Conservation (phyloP, 768 basidiomycete species). For the Amanita polypyramis region DNA sequence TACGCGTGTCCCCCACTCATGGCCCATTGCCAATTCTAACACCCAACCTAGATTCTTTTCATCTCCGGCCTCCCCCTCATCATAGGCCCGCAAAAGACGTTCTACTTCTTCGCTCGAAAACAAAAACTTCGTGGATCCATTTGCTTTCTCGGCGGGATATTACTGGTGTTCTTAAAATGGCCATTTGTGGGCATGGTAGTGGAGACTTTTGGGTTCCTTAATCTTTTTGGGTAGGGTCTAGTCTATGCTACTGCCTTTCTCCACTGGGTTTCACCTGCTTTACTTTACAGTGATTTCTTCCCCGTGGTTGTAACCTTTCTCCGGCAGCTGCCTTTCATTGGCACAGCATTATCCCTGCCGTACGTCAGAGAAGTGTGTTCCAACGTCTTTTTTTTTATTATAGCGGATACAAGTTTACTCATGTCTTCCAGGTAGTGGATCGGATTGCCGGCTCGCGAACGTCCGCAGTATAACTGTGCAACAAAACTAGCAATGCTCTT, state of each 20-base stretch:
- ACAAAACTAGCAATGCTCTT: neutral
- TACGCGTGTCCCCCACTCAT: neutral
- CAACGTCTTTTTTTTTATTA: neutral
- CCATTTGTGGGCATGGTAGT: slow-evolving; percentile 89
- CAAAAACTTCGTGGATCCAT: slow-evolving; percentile 88
- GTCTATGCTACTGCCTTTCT: neutral
- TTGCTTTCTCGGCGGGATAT: slow-evolving; percentile 83
- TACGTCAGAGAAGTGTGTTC: slow-evolving; percentile 74
- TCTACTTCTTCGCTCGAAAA: slow-evolving; percentile 94
- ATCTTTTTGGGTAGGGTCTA: slow-evolving; percentile 78
- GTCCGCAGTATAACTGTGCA: slow-evolving; percentile 48
- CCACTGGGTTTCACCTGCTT: neutral
- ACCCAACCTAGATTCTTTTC: slow-evolving; percentile 68
- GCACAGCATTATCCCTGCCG: slow-evolving; percentile 76
- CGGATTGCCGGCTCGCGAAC: slow-evolving; percentile 72
- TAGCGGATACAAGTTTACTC: neutral
- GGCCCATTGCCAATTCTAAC: neutral
- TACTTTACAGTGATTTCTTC: slow-evolving; percentile 81
- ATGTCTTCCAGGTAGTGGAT: slow-evolving; percentile 51
- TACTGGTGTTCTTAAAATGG: slow-evolving; percentile 92
- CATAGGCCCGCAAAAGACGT: slow-evolving; percentile 94
- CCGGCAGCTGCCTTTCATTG: slow-evolving; percentile 87
- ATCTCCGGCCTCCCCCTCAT: slow-evolving; percentile 90
- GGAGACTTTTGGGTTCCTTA: slow-evolving; percentile 95
- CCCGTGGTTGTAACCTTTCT: slow-evolving; percentile 97